Evolutionary conservation across 2,329 filamentous ascomycete genomes (phyloP).

Genomic region (Colletotrichum tabaci): DNA sequence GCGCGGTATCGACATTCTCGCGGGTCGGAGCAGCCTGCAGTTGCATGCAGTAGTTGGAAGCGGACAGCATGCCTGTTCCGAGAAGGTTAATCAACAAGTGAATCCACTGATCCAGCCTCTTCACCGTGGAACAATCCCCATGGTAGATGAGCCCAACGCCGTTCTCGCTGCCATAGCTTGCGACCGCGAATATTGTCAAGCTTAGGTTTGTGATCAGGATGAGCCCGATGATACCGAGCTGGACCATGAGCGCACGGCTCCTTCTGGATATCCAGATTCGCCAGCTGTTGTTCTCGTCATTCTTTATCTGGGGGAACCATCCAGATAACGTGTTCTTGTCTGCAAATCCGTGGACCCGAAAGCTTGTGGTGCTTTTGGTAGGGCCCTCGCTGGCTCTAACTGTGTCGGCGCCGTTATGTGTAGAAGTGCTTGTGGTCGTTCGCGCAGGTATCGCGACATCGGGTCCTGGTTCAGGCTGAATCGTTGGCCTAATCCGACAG

Average conservation of each 20-base stretch:
- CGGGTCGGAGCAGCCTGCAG: constrained; percentile 50
- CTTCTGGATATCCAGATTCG: constrained; percentile 44
- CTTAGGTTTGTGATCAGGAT: constrained; percentile 44
- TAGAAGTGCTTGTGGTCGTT: too few relatives aligned
- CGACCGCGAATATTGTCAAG: constrained; percentile 45
- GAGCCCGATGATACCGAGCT: constrained; percentile 47
- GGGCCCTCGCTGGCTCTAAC: too few relatives aligned
- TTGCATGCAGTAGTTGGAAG: constrained; percentile 53
- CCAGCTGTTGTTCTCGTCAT: constrained; percentile 39
- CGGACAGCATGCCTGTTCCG: constrained; percentile 48
- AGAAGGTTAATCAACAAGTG: constrained; percentile 52
- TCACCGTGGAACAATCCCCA: constrained; percentile 46
- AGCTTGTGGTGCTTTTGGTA: not conserved
- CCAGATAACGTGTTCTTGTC: constrained; percentile 2
- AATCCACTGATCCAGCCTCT: constrained; percentile 41
- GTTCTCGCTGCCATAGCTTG: constrained; percentile 40
- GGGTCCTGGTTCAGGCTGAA: too few relatives aligned
- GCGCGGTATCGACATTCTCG: constrained; percentile 54
- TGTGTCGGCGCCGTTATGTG: too few relatives aligned
- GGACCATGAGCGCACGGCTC: constrained; percentile 44
- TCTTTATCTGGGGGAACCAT: constrained; percentile 47
- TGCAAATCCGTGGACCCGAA: not conserved
- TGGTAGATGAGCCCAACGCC: constrained; percentile 48
- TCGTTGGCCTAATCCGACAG: too few relatives aligned
- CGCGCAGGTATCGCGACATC: too few relatives aligned